Conservation (phyloP, 371 early-diverging fungal species). For the Nematocida sp. region DNA sequence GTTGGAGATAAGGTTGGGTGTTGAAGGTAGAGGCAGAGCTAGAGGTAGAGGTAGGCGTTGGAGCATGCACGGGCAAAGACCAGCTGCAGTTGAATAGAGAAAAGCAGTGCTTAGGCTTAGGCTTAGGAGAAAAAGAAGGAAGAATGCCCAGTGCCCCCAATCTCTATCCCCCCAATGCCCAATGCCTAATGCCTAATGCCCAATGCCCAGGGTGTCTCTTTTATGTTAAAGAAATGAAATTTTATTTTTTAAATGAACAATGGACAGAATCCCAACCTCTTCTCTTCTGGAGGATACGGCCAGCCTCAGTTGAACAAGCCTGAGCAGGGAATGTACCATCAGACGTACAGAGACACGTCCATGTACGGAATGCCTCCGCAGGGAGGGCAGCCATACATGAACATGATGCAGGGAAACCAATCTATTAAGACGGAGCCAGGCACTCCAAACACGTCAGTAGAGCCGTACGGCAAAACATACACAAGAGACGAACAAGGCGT, state of each 20-base stretch:
- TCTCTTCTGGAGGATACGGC: neutral
- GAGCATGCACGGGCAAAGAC: too few species aligned
- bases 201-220: neutral
- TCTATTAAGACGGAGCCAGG: conserved; percentile 19
- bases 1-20: too few species aligned
- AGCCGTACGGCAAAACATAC: neutral
- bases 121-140: too few species aligned
- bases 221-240: neutral
- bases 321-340: neutral
- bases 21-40: too few species aligned
- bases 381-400: neutral
- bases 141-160: too few species aligned
- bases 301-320: neutral
- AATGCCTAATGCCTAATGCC: too few species aligned
- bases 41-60: too few species aligned
- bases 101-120: too few species aligned
- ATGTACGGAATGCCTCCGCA: conserved; percentile 17
- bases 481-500: conserved; percentile 6
- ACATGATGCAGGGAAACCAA: conserved; percentile 2
- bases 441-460: conserved; percentile 8
- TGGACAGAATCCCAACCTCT: conserved; percentile 4
- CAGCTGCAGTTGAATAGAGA: too few species aligned
- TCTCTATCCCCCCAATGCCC: too few species aligned
- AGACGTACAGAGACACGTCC: neutral
- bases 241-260: conserved; percentile 18